Evolutionary conservation across 352 stramenopile genomes (phyloP), one percentile per base, ranked within the genome.

Genomic region (Phytophthora macrochlamydospora): DNA sequence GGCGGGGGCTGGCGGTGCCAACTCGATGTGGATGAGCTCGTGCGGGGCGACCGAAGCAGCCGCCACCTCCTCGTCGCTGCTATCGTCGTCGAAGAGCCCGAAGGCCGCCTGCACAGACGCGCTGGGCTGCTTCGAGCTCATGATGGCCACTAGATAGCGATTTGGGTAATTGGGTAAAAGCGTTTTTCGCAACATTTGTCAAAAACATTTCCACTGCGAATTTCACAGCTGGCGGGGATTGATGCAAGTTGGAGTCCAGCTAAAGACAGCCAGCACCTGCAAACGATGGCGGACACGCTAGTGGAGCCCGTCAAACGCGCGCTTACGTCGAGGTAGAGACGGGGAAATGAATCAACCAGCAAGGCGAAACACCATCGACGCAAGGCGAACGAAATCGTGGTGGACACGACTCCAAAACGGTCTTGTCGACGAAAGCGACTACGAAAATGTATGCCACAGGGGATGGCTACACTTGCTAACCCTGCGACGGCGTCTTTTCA

Each of bases 31-130:
- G 7, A 78, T 57, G 3, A 69, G 32, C 43, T 65, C 67, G 9
- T 72, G 79, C 51, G 73, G 51, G 31, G 56, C 33, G 2, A 73
- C 66, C 14, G 64, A 7, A 2, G 65, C 28, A 0, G 46, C 29
- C 28, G 55, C 29, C 18, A 55, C 40, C 51, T 81, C 66, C 33
- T 92, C 78, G 40, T 92, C 84, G 65, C 81, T 90, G 75, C 76
- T 90, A 67, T 92, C 83, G 70, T 91, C 84, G 70, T 94, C 86
- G 59, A 94, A 94, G 77, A 94, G 82, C 54, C 76, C 81, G 64
- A 94, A 94, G 29, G 86, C 86, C 43, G 80, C 81, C 68, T 91
- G 71, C 57, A 92, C 76, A 7, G 73, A 82, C 48, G 75, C 70
- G 51, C 81, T 92, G n/a, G 69, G 70, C 31, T 56, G 68, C 54